Evolutionary conservation across 2,329 filamentous ascomycete species (phyloP).

Genomic region (Phaeosphaeriaceae sp.): DNA sequence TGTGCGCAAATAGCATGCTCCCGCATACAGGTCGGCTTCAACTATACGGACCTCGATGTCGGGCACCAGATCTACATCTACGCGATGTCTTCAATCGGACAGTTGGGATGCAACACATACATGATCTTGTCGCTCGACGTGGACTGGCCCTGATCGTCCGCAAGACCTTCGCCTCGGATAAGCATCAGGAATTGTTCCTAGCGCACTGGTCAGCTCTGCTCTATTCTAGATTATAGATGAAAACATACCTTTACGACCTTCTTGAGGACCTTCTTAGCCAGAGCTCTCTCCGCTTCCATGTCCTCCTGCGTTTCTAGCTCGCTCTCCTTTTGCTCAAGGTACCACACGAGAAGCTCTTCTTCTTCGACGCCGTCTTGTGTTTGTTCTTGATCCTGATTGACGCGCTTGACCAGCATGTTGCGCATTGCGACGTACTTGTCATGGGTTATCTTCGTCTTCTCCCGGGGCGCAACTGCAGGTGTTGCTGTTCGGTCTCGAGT

Average conservation of each 20-base stretch:
- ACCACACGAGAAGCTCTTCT: slow-evolving; percentile 84
- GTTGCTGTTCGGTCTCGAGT: slow-evolving; percentile 42
- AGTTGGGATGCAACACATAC: slow-evolving; percentile 95
- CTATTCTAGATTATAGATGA: background rate
- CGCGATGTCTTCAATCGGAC: slow-evolving; percentile 71
- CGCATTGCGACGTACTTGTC: slow-evolving; percentile 94
- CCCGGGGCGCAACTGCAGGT: slow-evolving; percentile 49
- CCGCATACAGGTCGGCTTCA: background rate
- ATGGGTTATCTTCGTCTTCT: slow-evolving; percentile 89
- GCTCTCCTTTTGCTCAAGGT: slow-evolving; percentile 87
- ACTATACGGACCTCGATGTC: background rate
- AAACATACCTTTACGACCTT: slow-evolving; percentile 88
- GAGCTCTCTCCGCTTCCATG: slow-evolving; percentile 73
- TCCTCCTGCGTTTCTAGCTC: slow-evolving; percentile 83
- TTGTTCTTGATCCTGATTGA: slow-evolving; percentile 80
- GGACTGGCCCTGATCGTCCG: slow-evolving; percentile 73
- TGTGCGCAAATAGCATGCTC: background rate
- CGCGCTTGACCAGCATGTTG: slow-evolving; percentile 80
- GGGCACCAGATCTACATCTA: background rate
- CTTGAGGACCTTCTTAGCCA: slow-evolving; percentile 87
- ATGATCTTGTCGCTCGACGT: slow-evolving; percentile 62
- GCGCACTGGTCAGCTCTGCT: slow-evolving; percentile 20
- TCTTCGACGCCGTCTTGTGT: slow-evolving; percentile 84
- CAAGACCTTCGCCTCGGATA: slow-evolving; percentile 83
- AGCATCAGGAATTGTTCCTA: slow-evolving; percentile 67